Conservation (phyloP, 306 rosid species). For the Adenanthera pavonina region DNA sequence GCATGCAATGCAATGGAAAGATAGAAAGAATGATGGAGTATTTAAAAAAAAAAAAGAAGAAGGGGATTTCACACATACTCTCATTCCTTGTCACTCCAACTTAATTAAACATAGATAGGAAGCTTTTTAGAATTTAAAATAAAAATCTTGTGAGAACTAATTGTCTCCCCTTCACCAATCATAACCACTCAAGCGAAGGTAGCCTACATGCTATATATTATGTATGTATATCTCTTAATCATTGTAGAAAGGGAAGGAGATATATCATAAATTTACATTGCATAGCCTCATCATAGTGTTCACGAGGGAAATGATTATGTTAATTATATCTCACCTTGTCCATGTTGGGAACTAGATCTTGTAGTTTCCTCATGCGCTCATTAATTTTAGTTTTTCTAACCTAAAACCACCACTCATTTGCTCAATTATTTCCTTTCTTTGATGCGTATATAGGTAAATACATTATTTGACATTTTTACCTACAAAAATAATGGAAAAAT, state of each 20-base stretch:
- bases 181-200: slow-evolving; percentile 10
- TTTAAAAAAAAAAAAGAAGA: too few species aligned
- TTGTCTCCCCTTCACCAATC: not conserved
- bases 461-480: not conserved
- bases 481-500: not conserved
- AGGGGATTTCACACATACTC: too few species aligned
- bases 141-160: slow-evolving; percentile 1
- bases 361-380: slow-evolving; percentile 94
- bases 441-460: not conserved
- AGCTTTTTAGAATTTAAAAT: not conserved
- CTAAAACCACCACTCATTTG: slow-evolving; percentile 42
- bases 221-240: slow-evolving; percentile 3
- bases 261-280: not conserved
- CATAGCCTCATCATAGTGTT: slow-evolving; percentile 4
- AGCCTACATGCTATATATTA: not conserved
- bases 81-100: too few species aligned
- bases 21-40: too few species aligned
- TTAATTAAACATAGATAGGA: too few species aligned
- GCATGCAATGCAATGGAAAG: not conserved
- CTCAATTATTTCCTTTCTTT: not conserved
- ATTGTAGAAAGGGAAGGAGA: slow-evolving; percentile 28
- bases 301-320: not conserved
- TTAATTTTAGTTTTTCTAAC: slow-evolving; percentile 94
- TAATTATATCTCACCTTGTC: slow-evolving; percentile 68
- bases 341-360: slow-evolving; percentile 98